These are phyloP conservation scores for Curvularia sp. DNA, from an alignment of 2,329 filamentous ascomycete genomes.

Conservation along the genomic window DNA sequence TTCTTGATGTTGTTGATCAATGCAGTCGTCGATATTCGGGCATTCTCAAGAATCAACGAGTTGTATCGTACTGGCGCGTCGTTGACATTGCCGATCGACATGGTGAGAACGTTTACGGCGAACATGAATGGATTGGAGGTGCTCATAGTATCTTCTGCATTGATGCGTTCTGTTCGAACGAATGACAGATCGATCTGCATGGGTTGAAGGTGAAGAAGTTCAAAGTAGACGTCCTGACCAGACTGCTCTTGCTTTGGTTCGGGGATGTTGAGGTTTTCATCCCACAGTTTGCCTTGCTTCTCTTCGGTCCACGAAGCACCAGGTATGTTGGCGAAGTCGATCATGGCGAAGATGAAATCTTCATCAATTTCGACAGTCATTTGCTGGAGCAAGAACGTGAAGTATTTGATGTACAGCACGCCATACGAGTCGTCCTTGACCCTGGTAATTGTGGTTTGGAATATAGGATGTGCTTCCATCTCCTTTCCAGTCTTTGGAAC, in stretches of 20 bases:
- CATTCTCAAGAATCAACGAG: slow-evolving; percentile 92
- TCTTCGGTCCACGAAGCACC: slow-evolving; percentile 87
- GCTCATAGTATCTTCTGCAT: slow-evolving; percentile 91
- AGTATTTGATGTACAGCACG: slow-evolving; percentile 98
- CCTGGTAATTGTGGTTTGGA: slow-evolving; percentile 87
- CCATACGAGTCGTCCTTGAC: slow-evolving; percentile 99
- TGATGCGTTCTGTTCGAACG: slow-evolving; percentile 94
- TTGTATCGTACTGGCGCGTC: slow-evolving; percentile 95
- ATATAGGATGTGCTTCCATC: slow-evolving; percentile 92
- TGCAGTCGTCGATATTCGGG: slow-evolving; percentile 84
- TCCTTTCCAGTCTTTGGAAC: slow-evolving; percentile 97
- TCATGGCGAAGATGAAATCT: slow-evolving; percentile 94
- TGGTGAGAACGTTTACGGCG: slow-evolving; percentile 96
- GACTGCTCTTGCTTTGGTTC: slow-evolving; percentile 84
- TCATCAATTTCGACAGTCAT: slow-evolving; percentile 99
- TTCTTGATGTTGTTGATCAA: slow-evolving; percentile 86
- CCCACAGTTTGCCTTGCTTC: slow-evolving; percentile 84
- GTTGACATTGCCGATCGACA: slow-evolving; percentile 99
- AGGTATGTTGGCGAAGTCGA: slow-evolving; percentile 93
- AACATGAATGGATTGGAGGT: slow-evolving; percentile 95
- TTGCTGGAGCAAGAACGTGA: slow-evolving; percentile 89
- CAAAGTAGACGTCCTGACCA: slow-evolving; percentile 96
- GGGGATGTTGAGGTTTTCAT: slow-evolving; percentile 88
- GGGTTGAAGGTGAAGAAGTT: slow-evolving; percentile 93
- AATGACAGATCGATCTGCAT: slow-evolving; percentile 98